Evolutionary conservation across 208 protist genomes (phyloP), one percentile per base, ranked within the genome.

Genomic region (Trypanosoma mega): DNA sequence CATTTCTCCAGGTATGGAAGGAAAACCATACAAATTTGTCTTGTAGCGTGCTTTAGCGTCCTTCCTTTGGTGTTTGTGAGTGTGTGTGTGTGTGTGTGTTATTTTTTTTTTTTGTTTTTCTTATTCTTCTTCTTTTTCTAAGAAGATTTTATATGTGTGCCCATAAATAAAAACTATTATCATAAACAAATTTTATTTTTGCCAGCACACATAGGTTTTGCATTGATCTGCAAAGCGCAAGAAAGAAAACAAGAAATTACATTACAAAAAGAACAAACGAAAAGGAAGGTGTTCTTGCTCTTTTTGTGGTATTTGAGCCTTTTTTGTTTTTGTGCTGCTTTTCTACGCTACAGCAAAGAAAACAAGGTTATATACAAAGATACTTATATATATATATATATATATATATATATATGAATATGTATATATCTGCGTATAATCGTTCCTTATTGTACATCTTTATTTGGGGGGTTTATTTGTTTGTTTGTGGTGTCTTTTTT

Each of bases 1-100:
- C 20, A 85, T 94, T 47, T 34, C 63, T n/a, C 72, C 79, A 1
- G 85, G 82, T 48, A 85, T 94, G 80, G 69, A 76, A n/a, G 85
- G 80, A 7, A 64, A 64, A 2, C 78, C 85, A 27, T 82, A 73
- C 50, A 94, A 94, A 71, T 92, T 92, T 76, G 88, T 94, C 3
- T 72, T 78, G 43, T 94, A 80, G 72, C 3, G 11, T 36, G 14
- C 4, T 1, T 11, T 12, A 18, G 45, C 23, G 14, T 39, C 8
- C 12, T 39, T 39, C 8, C 34, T 16, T 39, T 39, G 6, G 45
- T 12, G 1, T 31, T 6, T 12, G 45, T 9, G n/a, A 8, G 9
- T 16, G 45, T 37, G 45, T 2, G 16, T 8, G 45, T 26, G 20
- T 26, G 12, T 39, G 11, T 12, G 9, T 8, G 11, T 50, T 8